Base-by-base conservation (phyloP, 2,329 filamentous ascomycete species). In the Oidium heveae region DNA sequence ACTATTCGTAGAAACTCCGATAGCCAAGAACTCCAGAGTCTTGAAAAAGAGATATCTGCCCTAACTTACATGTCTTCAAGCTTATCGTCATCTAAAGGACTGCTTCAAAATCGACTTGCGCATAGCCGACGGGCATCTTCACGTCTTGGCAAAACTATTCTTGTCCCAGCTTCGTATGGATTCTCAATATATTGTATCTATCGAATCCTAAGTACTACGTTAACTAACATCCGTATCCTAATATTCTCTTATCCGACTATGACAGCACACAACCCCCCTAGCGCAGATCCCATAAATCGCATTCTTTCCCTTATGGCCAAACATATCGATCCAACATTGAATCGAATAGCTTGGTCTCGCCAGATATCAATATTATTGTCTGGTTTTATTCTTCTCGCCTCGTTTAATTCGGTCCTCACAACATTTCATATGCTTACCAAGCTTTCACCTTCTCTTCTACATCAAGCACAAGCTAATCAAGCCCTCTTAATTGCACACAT, bases 111-210 rank as follows among this genome's bases (percentile, higher is more conserved):
- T 24, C 74, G 81, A 13, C 73, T 80, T 28, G 74, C 76, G 2
- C 75, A 75, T 12, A 80, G 83, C 56, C 74, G 77, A 36, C 77
- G 82, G 49, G 77, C 82, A 0, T 75, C 78, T 34, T 89, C 85
- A 0, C 65, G 74, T 0, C 57, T 80, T 15, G 86, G 86, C 6
- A 77, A 76, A 49, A 57, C 86, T 1, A 66, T 85, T 39, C 71
- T 81, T 28, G 64, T 76, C 15, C 79, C 69, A 1, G 75, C 72
- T 57, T 74, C 79, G 46, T 82, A 84, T 58, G 67, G 72, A 22
- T 94, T 94, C 66, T 80, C 84, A 54, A 59, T 82, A 52, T 94
- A 94, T 72, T 94, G 86, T 69, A 69, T 89, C 36, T 93, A 91
- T 68, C 83, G 86, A 54, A 83, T 94, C 59, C 65, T 76, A 18